These are phyloP conservation scores for Auriscalpium orientale DNA, from an alignment of 768 basidiomycete genomes.

Conservation along the genomic window DNA sequence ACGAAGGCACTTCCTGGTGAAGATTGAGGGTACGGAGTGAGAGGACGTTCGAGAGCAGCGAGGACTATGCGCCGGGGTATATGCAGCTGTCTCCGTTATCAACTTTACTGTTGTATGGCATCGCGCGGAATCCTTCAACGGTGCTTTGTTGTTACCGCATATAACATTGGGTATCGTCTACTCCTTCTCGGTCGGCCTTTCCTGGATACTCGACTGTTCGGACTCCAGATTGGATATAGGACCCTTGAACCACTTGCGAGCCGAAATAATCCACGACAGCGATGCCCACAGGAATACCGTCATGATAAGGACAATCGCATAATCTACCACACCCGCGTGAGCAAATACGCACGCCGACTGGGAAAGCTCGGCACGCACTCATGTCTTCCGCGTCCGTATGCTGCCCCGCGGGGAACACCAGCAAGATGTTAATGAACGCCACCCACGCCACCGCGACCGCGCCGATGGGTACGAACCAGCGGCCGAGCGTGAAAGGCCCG, in stretches of 20 bases:
- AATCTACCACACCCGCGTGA: conserved; percentile 35
- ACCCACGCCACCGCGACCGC: conserved; percentile 61
- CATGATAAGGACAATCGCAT: conserved; percentile 59
- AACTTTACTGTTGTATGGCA: no score
- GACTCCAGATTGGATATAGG: conserved; percentile 39
- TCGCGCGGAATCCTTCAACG: no score
- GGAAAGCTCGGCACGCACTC: conserved; percentile 8
- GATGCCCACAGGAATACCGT: conserved; percentile 59
- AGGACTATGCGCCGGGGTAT: no score
- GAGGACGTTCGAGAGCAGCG: no score
- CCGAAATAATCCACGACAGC: conserved; percentile 57
- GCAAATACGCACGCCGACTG: neutral
- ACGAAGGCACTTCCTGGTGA: conserved; percentile 26
- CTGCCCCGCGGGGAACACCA: conserved; percentile 35
- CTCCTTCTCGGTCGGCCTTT: neutral
- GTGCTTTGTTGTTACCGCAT: no score
- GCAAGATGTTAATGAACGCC: conserved; percentile 47
- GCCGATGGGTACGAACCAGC: conserved; percentile 54
- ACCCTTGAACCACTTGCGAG: conserved; percentile 64
- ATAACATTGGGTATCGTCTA: neutral
- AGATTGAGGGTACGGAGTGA: neutral
- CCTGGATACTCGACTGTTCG: conserved; percentile 1
- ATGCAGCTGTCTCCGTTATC: no score
- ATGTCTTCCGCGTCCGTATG: conserved; percentile 4
- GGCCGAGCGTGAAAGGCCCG: conserved; percentile 55